Evolutionary conservation across 2,329 filamentous ascomycete genomes (phyloP).

Genomic region (Fusarium sp.): DNA sequence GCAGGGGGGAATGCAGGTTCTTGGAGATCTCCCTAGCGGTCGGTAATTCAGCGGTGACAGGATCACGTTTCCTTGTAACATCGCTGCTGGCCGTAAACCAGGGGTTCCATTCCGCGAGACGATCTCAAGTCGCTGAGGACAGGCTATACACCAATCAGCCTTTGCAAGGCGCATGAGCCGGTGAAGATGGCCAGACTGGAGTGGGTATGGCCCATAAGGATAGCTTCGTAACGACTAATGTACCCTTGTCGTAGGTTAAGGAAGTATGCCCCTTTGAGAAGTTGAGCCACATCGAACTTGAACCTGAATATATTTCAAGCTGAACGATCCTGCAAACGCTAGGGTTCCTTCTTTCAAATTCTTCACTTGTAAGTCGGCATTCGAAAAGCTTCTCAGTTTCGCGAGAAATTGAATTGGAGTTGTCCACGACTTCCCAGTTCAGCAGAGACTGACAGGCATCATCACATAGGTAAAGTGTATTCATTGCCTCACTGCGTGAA

Average conservation of each 20-base stretch:
- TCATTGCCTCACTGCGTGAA: background rate
- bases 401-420: background rate
- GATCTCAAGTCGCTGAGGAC: slow-evolving; percentile 35
- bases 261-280: slow-evolving; percentile 33
- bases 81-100: slow-evolving; percentile 8
- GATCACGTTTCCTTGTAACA: slow-evolving; percentile 8
- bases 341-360: background rate
- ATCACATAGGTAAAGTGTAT: background rate
- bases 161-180: slow-evolving; percentile 25
- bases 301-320: slow-evolving; percentile 29
- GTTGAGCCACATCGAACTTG: slow-evolving; percentile 12
- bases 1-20: slow-evolving; percentile 14
- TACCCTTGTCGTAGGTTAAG: slow-evolving; percentile 35
- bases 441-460: slow-evolving; percentile 13
- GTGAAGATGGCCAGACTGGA: slow-evolving; percentile 28
- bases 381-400: background rate
- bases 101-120: slow-evolving; percentile 19
- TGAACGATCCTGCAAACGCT: slow-evolving; percentile 2
- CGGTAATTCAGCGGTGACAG: slow-evolving; percentile 18
- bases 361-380: background rate
- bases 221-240: slow-evolving; percentile 27
- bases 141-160: slow-evolving; percentile 36
- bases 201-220: slow-evolving; percentile 28
- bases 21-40: slow-evolving; percentile 14
- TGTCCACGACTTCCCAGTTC: background rate